Evolutionary conservation across 495 filamentous ascomycete genomes (phyloP).

Genomic region (Lasiosphaeria ovina): DNA sequence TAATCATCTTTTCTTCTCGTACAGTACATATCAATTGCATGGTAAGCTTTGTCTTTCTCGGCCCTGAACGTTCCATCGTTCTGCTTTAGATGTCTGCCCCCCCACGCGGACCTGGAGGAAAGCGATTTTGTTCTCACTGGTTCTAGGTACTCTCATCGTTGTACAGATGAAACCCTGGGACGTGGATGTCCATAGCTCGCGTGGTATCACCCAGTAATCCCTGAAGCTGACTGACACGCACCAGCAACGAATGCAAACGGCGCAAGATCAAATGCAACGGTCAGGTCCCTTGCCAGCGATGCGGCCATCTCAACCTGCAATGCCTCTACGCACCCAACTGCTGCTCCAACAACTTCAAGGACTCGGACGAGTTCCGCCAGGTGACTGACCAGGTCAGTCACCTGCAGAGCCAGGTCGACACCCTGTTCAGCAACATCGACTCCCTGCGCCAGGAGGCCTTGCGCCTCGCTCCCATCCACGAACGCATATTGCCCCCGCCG

Average conservation of each 20-base stretch:
- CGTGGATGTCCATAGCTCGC: background rate
- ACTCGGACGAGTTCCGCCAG: conserved; percentile 80
- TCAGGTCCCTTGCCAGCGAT: conserved; percentile 76
- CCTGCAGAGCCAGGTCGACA: conserved; percentile 83
- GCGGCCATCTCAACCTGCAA: conserved; percentile 74
- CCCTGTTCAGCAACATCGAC: conserved; percentile 66
- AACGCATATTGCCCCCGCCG: conserved; percentile 34
- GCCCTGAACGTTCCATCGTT: background rate
- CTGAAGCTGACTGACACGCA: background rate
- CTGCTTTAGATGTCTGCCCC: background rate
- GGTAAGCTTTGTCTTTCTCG: conserved; percentile 51
- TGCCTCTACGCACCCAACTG: conserved; percentile 93
- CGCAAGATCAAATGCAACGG: conserved; percentile 95
- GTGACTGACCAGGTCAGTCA: conserved; percentile 70
- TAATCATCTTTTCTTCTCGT: background rate
- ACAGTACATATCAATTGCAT: conserved; percentile 88
- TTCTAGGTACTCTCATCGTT: too few species aligned
- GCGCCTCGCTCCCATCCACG: conserved; percentile 42
- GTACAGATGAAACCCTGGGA: too few species aligned
- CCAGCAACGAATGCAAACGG: conserved; percentile 81
- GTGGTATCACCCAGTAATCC: background rate
- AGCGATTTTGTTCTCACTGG: too few species aligned
- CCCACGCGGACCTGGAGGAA: background rate
- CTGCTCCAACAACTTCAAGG: conserved; percentile 75
- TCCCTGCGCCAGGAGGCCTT: conserved; percentile 53